phyloP scores from a whole-genome alignment of 129 eudicot genomes.

The Flaveria sonorensis region DNA sequence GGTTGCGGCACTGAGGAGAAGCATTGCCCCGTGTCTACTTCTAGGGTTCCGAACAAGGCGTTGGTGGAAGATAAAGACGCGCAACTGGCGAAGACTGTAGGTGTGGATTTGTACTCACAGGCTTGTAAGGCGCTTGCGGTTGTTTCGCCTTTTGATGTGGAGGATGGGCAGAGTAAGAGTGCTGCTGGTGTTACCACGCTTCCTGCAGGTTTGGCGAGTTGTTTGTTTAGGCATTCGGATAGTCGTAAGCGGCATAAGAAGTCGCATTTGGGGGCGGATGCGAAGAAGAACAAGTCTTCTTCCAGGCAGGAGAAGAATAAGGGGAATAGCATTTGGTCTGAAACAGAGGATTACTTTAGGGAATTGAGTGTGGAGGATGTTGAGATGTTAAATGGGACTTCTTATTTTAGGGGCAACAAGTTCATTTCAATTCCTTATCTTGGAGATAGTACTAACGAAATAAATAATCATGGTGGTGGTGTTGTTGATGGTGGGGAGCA shows the following conservation, averaged over 20 bases:
- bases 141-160: conserved; percentile 78
- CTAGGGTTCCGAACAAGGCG: conserved; percentile 42
- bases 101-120: conserved; percentile 72
- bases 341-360: conserved; percentile 81
- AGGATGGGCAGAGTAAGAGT: conserved; percentile 44
- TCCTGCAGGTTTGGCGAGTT: conserved; percentile 63
- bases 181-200: conserved; percentile 34
- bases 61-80: conserved; percentile 18
- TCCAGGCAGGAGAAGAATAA: conserved; percentile 45
- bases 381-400: conserved; percentile 48
- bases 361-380: conserved; percentile 65
- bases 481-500: conserved; percentile 29
- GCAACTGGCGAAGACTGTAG: conserved; percentile 22
- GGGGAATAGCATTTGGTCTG: conserved; percentile 57
- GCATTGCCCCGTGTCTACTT: conserved; percentile 43
- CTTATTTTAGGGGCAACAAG: conserved; percentile 25
- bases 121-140: conserved; percentile 72
- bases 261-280: conserved; percentile 59
- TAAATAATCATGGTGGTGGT: conserved; percentile 9
- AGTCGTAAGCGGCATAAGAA: conserved; percentile 76
- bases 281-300: conserved; percentile 52
- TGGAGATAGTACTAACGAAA: conserved; percentile 18
- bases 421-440: conserved; percentile 48
- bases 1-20: conserved; percentile 66
- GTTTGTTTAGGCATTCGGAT: conserved; percentile 53